Evolutionary conservation across 2,329 filamentous ascomycete genomes (phyloP), one percentile per base, ranked within the genome.

Genomic region (Colletotrichum musae): DNA sequence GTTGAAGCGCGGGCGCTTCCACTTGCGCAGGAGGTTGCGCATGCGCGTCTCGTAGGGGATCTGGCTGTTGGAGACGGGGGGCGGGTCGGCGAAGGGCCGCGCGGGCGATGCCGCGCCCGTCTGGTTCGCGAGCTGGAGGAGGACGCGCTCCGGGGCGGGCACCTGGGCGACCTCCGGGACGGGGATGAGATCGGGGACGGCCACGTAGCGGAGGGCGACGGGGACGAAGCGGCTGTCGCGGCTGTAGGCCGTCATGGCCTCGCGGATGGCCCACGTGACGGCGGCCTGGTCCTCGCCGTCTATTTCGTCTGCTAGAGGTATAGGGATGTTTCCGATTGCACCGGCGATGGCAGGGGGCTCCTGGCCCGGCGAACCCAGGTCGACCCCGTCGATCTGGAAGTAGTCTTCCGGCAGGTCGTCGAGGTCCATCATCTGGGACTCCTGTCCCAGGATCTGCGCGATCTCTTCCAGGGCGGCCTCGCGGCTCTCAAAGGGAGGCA

Each of bases 1-100:
- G 45, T 73, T 68, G 39, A 43, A 26, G 43, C 48, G 61, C 9
- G 71, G 71, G 12, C 48, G 45, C 47, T 62, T 64, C 68, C 68
- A 71, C 24, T 32, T 62, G 7, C n/a, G 13, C 15, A 73, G 56
- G n/a, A 63, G 64, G 16, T 39, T 47, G 4, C 59, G 58, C 7
- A 58, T 50, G 28, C 48, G 12, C 32, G n/a, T 32, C 5, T 62
- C 51, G 51, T 66, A 54, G 2, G 18, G 57, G 15, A 45, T 57
- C 16, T 58, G 43, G 18, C n/a, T 52, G 32, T 36, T 36, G 32
- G 32, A 10, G 7, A 36, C 10, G 32, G 10, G 2, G 5, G 21
- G 16, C 32, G 54, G n/a, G 64, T 45, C 32, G 41, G 48, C 32
- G 36, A 39, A 60, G 9, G 67, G 71, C 21, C 48, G 28, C 13